phyloP scores from a whole-genome alignment of 306 rosid species.

The Dryas drummondii region DNA sequence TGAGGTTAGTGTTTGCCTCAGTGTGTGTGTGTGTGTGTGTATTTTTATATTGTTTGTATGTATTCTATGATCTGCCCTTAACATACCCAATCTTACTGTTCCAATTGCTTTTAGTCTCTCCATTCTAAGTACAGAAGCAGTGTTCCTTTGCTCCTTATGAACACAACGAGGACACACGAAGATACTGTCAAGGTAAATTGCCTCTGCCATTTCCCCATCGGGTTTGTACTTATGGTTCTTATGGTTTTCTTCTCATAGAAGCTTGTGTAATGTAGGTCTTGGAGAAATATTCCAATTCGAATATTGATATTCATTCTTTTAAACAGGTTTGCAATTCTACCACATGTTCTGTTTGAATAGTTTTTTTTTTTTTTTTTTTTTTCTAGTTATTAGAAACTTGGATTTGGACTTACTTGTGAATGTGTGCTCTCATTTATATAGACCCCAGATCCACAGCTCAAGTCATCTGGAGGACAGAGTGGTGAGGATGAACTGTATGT shows the following conservation, averaged over 20 bases:
- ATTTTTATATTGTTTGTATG: neutral
- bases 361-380: neutral
- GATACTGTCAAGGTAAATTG: conserved; percentile 51
- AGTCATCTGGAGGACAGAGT: conserved; percentile 28
- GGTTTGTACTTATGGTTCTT: conserved; percentile 16
- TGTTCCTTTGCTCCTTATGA: conserved; percentile 59
- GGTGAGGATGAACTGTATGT: conserved; percentile 48
- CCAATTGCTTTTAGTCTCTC: conserved; percentile 45
- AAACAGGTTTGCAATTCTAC: conserved; percentile 39
- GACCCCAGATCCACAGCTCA: conserved; percentile 35
- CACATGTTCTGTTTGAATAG: neutral
- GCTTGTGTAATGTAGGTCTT: conserved; percentile 40
- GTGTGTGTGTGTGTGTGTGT: neutral
- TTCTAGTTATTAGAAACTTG: neutral
- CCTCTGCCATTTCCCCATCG: conserved; percentile 23
- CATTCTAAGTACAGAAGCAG: conserved; percentile 54
- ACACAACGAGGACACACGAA: conserved; percentile 47
- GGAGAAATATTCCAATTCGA: conserved; percentile 47
- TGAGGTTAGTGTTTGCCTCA: conserved; percentile 42
- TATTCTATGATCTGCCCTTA: conserved; percentile 15
- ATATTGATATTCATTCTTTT: conserved; percentile 45
- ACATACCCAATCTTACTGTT: conserved; percentile 9
- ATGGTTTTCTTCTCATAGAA: conserved; percentile 30
- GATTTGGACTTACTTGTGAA: conserved; percentile 9
- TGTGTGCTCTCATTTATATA: conserved; percentile 21